Evolutionary conservation across 192 early-diverging fungal genomes (phyloP).

Genomic region (Linnemannia elongata): DNA sequence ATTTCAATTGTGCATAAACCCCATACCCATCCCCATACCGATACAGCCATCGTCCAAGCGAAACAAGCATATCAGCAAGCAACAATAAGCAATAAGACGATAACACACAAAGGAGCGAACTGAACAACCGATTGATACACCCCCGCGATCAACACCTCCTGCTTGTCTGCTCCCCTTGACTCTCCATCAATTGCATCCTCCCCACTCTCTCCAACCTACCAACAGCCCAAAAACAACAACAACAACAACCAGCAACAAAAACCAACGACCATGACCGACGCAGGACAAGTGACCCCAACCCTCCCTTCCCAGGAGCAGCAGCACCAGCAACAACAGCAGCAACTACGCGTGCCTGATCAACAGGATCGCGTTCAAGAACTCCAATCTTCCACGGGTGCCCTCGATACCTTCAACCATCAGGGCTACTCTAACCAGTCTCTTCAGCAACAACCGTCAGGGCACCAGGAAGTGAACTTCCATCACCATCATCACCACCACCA

Average conservation of each 20-base stretch:
- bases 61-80: neutral
- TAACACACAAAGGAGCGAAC: neutral
- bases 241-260: neutral
- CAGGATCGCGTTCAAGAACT: constrained; percentile 3
- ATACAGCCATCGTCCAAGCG: neutral
- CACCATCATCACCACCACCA: constrained; percentile 16
- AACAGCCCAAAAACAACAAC: neutral
- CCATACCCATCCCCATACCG: neutral
- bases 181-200: neutral
- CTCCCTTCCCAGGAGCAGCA: neutral
- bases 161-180: neutral
- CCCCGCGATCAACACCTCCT: constrained; percentile 4
- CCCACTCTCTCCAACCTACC: neutral
- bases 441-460: constrained; percentile 5
- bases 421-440: neutral
- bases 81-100: neutral
- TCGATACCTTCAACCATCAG: neutral
- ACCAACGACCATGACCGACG: neutral
- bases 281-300: neutral
- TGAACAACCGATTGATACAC: neutral
- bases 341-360: neutral
- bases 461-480: constrained; percentile 4
- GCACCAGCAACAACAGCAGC: neutral
- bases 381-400: neutral
- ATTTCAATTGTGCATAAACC: neutral